Conservation (phyloP, 805 yeast species). For the Myxozyma nipponensis region DNA sequence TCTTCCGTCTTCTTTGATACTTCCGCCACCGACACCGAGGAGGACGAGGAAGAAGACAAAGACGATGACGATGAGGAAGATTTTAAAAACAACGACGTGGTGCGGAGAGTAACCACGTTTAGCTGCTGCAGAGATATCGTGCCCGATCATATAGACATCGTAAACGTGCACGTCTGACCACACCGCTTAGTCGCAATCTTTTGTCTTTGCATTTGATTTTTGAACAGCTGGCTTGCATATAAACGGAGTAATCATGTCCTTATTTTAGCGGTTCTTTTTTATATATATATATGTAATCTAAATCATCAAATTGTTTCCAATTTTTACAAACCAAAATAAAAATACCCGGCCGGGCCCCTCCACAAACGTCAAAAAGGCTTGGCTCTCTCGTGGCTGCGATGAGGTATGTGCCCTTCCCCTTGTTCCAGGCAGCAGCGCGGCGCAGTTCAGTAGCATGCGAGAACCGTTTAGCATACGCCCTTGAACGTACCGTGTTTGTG, state of each 20-base stretch:
- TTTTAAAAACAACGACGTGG: neutral
- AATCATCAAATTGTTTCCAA: neutral
- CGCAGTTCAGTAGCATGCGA: no score
- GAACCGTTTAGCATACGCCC: constrained; percentile 26
- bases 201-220: no score
- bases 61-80: neutral
- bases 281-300: no score
- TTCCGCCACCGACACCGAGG: neutral
- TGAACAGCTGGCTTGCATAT: neutral
- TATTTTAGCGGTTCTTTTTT: no score
- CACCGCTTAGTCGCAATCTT: neutral
- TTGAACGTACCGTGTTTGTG: constrained; percentile 23
- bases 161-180: neutral
- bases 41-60: neutral
- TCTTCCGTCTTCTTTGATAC: neutral
- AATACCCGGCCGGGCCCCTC: no score
- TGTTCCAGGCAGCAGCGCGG: no score
- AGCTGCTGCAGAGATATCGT: neutral
- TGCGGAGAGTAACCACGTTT: neutral
- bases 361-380: neutral
- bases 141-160: neutral
- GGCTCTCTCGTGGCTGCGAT: neutral
- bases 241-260: neutral
- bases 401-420: neutral
- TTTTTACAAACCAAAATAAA: no score